These are phyloP conservation scores for Rhodotorula sphaerocarpa DNA, from an alignment of 768 basidiomycete genomes.

Conservation along the genomic window DNA sequence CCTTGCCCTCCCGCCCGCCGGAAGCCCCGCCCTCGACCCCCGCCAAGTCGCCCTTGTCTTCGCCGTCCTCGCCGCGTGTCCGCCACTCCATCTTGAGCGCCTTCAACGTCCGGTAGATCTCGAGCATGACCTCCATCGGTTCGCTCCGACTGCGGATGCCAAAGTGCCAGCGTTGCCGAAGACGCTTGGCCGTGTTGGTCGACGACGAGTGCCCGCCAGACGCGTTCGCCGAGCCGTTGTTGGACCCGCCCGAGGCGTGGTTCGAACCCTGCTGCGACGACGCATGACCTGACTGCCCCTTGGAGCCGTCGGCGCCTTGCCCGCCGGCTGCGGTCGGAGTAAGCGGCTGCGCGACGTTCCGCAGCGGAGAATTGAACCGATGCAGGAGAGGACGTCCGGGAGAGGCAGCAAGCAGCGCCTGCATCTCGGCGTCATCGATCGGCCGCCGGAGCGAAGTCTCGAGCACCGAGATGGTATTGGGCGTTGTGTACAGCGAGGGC, in stretches of 20 bases:
- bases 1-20: slow-evolving; percentile 46
- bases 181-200: slow-evolving; percentile 53
- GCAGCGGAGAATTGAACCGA: slow-evolving; percentile 32
- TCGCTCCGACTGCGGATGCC: slow-evolving; percentile 74
- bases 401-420: not conserved
- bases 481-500: slow-evolving; percentile 1
- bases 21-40: slow-evolving; percentile 47
- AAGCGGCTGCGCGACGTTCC: slow-evolving; percentile 30
- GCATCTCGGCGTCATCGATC: slow-evolving; percentile 16
- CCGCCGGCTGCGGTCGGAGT: slow-evolving; percentile 24
- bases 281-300: no score
- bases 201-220: not conserved
- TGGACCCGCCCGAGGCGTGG: no score
- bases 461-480: slow-evolving; percentile 43
- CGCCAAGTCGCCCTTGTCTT: slow-evolving; percentile 52
- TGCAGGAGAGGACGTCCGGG: slow-evolving; percentile 11
- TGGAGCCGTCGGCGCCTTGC: slow-evolving; percentile 10
- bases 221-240: no score
- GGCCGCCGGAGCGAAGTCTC: slow-evolving; percentile 28
- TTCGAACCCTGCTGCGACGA: no score
- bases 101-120: slow-evolving; percentile 89
- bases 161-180: slow-evolving; percentile 92
- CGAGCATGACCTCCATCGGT: slow-evolving; percentile 98
- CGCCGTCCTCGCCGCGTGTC: slow-evolving; percentile 68
- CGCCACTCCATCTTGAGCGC: slow-evolving; percentile 95